Evolutionary conservation across 176 grass and related monocot genomes (phyloP), one percentile per base, ranked within the genome.

Genomic region (Typha latifolia): DNA sequence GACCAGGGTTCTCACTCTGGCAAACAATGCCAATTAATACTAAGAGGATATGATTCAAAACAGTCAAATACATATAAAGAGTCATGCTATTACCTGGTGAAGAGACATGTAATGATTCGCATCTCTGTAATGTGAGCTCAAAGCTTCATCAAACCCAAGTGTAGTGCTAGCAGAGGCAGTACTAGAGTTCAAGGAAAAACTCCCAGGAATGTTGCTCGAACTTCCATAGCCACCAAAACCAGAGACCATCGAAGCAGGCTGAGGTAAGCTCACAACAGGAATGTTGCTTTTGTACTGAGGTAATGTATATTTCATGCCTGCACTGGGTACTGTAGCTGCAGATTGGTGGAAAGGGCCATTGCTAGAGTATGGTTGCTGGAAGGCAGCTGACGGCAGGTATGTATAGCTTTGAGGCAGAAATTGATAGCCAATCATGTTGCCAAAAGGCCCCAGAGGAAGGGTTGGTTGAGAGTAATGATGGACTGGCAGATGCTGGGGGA

Each of bases 401-500:
- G 85, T 72, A 61, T 99, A 99, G 77, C 80, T 93, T 62, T 84
- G 95, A 43, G 85, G 73, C 53, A 97, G 74, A 84, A 87, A 86
- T 0, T 83, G 95, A 72, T 99, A 99, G 21, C 95, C 82, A 73
- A 99, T 85, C 70, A 99, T 82, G 81, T 90, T 99, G 57, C 86
- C 51, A 49, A 87, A 99, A 68, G 82, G 89, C 11, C 78, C 62
- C 2, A 97, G 66, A 31, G 94, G 86, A 72, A 93, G 72, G 49
- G 95, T 84, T 48, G 86, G 95, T 75, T 99, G 95, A 73, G 95
- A 77, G 72, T 94, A 99, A 78, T 88, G 89, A 82, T 97, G 94
- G 24, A 84, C 81, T 62, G 87, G 70, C 73, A 93, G 55, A 80
- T 86, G 89, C 79, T 99, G 95, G 62, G 86, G 86, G 2, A 90